Evolutionary conservation across 2,329 filamentous ascomycete species (phyloP), one percentile per base, ranked within the genome.

Genomic region (Beauveria medogensis): DNA sequence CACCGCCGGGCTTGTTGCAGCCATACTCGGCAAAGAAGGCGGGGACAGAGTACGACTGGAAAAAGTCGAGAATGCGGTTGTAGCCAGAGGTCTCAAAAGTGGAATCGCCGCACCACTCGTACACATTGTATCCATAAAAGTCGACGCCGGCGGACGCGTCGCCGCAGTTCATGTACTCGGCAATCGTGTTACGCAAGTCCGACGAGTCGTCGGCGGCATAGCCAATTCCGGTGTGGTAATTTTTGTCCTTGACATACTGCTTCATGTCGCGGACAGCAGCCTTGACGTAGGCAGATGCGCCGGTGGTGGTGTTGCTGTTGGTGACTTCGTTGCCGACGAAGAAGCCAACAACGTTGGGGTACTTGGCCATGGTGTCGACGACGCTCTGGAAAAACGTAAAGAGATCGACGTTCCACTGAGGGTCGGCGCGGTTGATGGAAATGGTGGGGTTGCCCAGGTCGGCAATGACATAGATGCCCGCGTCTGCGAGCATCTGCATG

Each of bases 61-160:
- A 99, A 78, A 96, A 93, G 65, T 90, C 76, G 68, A 92, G 92
- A 73, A 93, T 89, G 60, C 85, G 82, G 66, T 88, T 81, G 77
- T 92, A 99, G 59, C 91, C 91, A 3, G 94, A 97, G 62, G 81
- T 72, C 41, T 80, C 71, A 78, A 89, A 94, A 69, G 80, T 85
- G 71, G 90, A 96, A 67, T 92, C 75, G 67, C 93, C 94, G 74
- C 94, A 99, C 94, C 94, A 99, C 59, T 92, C 96, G 83, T 99
- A 99, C 78, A 97, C 96, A 82, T 99, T 99, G 88, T 97, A 97
- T 62, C 94, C 94, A 90, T 92, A 99, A 82, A 95, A 97, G 77
- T 99, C 94, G 67, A 97, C 96, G 64, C 88, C 70, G 12, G 79
- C 77, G 34, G 79, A 71, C 63, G 84, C 75, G 5, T 69, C 62